Percentiles rank a stretch among this genome's conserved stretches.
Conservation (phyloP, 305 asterid species). For the Plantago coronopus region DNA sequence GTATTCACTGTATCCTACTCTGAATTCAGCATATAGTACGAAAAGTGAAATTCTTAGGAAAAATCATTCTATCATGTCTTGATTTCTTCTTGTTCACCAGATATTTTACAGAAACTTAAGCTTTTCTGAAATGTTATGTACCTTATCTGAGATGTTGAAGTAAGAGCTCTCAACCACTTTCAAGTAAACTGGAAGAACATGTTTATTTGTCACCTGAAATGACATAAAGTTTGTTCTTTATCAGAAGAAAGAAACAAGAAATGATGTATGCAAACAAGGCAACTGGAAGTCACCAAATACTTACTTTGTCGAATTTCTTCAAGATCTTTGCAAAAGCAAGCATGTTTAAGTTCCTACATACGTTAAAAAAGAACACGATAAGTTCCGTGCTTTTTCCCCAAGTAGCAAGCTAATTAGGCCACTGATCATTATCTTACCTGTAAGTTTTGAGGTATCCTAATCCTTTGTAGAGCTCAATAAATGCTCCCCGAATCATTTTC, state of each 20-base stretch:
- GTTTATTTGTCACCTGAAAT: conserved; percentile 75
- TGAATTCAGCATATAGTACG: too few species aligned
- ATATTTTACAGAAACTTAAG: conserved; percentile 13
- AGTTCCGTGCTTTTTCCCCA: too few species aligned
- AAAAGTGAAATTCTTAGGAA: too few species aligned
- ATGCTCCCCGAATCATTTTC: conserved; percentile 87
- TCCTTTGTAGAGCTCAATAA: conserved; percentile 86
- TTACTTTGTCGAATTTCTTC: conserved; percentile 95
- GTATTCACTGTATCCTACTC: too few species aligned
- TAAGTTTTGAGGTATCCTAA: conserved; percentile 79
- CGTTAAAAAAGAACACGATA: conserved; percentile 2
- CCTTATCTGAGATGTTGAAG: conserved; percentile 95
- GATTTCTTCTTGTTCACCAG: conserved; percentile 16
- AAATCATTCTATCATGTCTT: too few species aligned
- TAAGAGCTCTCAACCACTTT: conserved; percentile 86
- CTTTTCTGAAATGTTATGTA: conserved; percentile 26
- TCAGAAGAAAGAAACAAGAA: background rate
- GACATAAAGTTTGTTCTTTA: conserved; percentile 24
- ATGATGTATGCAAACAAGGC: background rate
- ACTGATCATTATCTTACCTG: conserved; percentile 41
- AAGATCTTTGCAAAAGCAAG: conserved; percentile 86
- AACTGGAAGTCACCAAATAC: conserved; percentile 18
- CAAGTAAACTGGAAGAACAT: conserved; percentile 81
- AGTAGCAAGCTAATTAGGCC: too few species aligned
- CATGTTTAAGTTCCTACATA: conserved; percentile 76